Base-by-base conservation (phyloP, 2,329 filamentous ascomycete species). In the Immersiporthe knoxdaviesiana region DNA sequence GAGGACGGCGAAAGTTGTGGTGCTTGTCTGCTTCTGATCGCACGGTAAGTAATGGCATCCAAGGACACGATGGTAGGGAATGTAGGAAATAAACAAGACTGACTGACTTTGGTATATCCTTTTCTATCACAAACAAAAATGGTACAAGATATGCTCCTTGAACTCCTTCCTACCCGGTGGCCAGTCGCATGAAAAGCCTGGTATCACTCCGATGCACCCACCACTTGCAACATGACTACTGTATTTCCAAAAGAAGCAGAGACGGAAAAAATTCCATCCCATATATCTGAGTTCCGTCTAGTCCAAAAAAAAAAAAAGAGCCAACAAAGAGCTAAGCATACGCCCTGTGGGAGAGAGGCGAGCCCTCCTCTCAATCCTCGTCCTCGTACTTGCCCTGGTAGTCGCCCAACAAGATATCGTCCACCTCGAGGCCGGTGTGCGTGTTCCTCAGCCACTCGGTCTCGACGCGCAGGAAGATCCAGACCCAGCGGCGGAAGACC, bases 381-480 rank as follows among this genome's bases (percentile, higher is more conserved):
- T 90, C 88, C 74, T 86, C 87, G 69, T 83, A 80, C 76, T 91
- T 91, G 71, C 86, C 87, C 72, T 84, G 85, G 76, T 90, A 91
- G 75, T 95, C 90, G 16, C 90, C 90, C 44, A 97, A 83, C 64
- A 95, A 81, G 66, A 97, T 89, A 77, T 94, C 92, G 74, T 93
- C 90, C 77, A 87, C 74, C 76, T 85, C 77, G 79, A 89, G 72
- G 78, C 89, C 79, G 79, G 84, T 69, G 84, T 85, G 87, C 68
- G 78, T 77, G 73, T 80, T 85, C 81, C 89, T 84, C 80, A 93
- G 87, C 92, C 92, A 97, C 82, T 99, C 96, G 30, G 93, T 94
- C 84, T 99, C 96, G 54, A 97, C 90, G 12, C 96, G 88, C 81
- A 98, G 93, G 80, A 97, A 98, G 68, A 97, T 93, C 96, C 96